Evolutionary conservation across 441 rosid genomes (phyloP).

Genomic region (Dalechampia spathulata): DNA sequence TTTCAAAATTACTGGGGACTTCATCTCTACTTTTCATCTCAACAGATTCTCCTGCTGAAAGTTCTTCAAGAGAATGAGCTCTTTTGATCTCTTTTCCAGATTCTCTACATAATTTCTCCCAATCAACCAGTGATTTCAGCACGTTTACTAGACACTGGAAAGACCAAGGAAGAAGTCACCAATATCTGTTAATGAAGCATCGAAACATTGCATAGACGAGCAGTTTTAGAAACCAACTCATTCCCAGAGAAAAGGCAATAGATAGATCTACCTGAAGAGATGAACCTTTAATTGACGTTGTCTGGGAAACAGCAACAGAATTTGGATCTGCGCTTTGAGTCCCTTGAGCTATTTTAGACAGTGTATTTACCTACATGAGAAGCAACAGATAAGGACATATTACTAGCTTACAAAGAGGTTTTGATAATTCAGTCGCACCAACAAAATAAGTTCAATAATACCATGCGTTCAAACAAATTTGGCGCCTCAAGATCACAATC

Average conservation of each 20-base stretch:
- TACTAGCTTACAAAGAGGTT: conserved; percentile 7
- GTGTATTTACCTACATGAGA: conserved; percentile 62
- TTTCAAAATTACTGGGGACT: conserved; percentile 78
- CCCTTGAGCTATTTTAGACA: conserved; percentile 97
- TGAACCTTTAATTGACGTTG: conserved; percentile 77
- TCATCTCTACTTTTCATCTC: conserved; percentile 63
- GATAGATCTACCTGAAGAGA: conserved; percentile 77
- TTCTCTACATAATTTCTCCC: conserved; percentile 79
- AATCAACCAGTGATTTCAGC: conserved; percentile 90
- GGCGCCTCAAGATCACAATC: conserved; percentile 99
- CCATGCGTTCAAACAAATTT: conserved; percentile 99
- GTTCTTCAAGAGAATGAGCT: conserved; percentile 38
- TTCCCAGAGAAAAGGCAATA: conserved; percentile 14
- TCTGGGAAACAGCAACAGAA: conserved; percentile 66
- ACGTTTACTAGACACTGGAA: conserved; percentile 89
- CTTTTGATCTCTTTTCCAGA: conserved; percentile 35
- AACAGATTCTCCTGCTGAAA: conserved; percentile 40
- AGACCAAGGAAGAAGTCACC: conserved; percentile 27
- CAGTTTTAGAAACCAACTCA: conserved; percentile 6
- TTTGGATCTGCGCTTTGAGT: conserved; percentile 80
- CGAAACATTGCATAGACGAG: conserved; percentile 3
- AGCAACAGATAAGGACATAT: conserved; percentile 16
- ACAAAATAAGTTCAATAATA: conserved; percentile 22
- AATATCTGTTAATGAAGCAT: conserved; percentile 18
- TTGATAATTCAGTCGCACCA: not conserved